These are phyloP conservation scores for Lentinula boryana DNA, from an alignment of 768 basidiomycete genomes.

Conservation along the genomic window DNA sequence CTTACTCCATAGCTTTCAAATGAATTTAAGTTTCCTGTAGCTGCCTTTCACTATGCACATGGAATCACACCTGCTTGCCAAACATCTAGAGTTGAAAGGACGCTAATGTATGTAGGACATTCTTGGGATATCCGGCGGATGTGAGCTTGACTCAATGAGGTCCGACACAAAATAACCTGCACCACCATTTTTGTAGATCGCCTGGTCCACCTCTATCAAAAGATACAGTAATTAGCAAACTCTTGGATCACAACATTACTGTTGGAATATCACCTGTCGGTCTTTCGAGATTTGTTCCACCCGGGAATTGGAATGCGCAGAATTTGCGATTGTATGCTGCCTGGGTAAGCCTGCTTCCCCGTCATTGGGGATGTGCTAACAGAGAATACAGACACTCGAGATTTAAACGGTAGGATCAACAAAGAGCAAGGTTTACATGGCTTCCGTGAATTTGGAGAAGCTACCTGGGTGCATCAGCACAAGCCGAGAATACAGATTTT, in stretches of 20 bases:
- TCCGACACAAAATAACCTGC: not conserved
- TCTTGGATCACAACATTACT: constrained; percentile 57
- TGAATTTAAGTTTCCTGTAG: too few species aligned
- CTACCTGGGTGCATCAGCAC: constrained; percentile 28
- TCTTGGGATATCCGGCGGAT: constrained; percentile 44
- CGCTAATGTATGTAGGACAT: constrained; percentile 58
- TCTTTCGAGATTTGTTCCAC: constrained; percentile 22
- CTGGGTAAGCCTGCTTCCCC: constrained; percentile 35
- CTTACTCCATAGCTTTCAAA: too few species aligned
- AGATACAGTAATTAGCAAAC: constrained; percentile 45
- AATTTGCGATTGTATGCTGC: constrained; percentile 65
- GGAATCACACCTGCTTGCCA: constrained; percentile 60
- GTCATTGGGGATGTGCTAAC: not conserved
- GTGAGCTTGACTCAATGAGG: not conserved
- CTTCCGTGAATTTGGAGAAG: constrained; percentile 34
- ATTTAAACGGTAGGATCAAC: constrained; percentile 32
- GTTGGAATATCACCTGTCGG: constrained; percentile 48
- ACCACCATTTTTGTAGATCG: constrained; percentile 28
- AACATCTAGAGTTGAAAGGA: constrained; percentile 50
- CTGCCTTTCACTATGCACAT: constrained; percentile 7
- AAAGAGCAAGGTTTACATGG: constrained; percentile 31
- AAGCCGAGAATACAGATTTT: constrained; percentile 11
- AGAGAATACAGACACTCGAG: constrained; percentile 19
- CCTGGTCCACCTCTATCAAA: constrained; percentile 66
- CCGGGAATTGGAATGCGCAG: constrained; percentile 48